These are phyloP conservation scores for Chamaecrista fasciculata DNA, from an alignment of 306 rosid genomes.

Conservation along the genomic window DNA sequence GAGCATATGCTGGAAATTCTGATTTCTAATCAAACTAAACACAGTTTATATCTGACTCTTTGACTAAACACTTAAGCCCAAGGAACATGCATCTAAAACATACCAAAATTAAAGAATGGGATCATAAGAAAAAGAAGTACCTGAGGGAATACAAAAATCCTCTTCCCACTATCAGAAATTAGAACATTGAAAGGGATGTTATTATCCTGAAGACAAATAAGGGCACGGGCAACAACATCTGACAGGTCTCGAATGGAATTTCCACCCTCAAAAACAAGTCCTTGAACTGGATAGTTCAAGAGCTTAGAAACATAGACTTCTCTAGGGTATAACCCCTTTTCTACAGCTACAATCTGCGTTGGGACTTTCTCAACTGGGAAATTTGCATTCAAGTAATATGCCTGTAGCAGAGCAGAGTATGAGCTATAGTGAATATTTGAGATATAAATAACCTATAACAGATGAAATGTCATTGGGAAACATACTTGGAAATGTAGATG, in stretches of 20 bases:
- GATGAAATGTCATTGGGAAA: neutral
- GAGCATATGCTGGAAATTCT: too few relatives aligned
- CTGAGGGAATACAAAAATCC: slow-evolving; percentile 43
- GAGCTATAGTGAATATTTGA: neutral
- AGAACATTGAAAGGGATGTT: slow-evolving; percentile 74
- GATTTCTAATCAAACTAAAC: too few relatives aligned
- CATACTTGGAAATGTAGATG: slow-evolving; percentile 85
- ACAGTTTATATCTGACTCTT: neutral
- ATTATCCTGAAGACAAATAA: slow-evolving; percentile 66
- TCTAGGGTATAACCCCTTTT: slow-evolving; percentile 15
- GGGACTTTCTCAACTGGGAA: slow-evolving; percentile 75
- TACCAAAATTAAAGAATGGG: neutral
- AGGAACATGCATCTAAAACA: neutral
- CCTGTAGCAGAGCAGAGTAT: slow-evolving; percentile 36
- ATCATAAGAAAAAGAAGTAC: slow-evolving; percentile 8
- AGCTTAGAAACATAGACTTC: slow-evolving; percentile 55
- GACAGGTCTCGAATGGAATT: slow-evolving; percentile 45
- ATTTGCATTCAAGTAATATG: slow-evolving; percentile 60
- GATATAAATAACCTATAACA: neutral
- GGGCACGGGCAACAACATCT: slow-evolving; percentile 52
- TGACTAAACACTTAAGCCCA: neutral
- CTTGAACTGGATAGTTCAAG: slow-evolving; percentile 63
- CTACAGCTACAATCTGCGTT: slow-evolving; percentile 38
- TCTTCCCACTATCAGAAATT: slow-evolving; percentile 62
- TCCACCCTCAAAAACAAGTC: slow-evolving; percentile 70